Evolutionary conservation across 805 yeast species (phyloP).

Genomic region (Metschnikowia picachoensis): DNA sequence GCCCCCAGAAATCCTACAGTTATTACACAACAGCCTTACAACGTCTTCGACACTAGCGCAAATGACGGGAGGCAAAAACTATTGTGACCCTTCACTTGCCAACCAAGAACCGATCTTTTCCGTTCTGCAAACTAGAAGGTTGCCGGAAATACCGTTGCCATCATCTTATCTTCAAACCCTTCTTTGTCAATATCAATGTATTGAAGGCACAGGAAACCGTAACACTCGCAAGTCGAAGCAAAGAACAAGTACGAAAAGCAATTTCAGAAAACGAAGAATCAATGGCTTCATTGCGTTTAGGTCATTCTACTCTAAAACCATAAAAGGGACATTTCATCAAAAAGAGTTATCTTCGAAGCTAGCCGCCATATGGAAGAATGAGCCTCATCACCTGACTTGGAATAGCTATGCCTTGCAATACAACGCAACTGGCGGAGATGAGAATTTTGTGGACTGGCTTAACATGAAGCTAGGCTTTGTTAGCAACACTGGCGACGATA

Average conservation of each 20-base stretch:
- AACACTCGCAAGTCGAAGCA: neutral
- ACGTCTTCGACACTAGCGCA: too few relatives aligned
- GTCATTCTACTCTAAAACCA: conserved; percentile 6
- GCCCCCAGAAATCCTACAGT: neutral
- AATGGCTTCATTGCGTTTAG: conserved; percentile 11
- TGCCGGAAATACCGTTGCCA: conserved; percentile 3
- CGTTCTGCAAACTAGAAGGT: conserved; percentile 1
- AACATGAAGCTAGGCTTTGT: conserved; percentile 1
- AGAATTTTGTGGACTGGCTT: conserved; percentile 8
- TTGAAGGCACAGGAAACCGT: neutral
- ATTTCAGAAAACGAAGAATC: neutral
- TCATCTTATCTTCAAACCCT: conserved; percentile 1
- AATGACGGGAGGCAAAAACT: neutral
- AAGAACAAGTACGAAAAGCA: neutral
- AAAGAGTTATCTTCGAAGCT: conserved; percentile 5
- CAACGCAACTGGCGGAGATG: conserved; percentile 10
- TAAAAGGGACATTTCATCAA: conserved; percentile 3
- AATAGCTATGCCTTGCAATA: conserved; percentile 7
- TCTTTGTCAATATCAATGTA: neutral
- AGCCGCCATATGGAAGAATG: conserved; percentile 7
- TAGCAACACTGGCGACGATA: neutral
- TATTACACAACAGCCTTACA: neutral
- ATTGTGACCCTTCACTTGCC: neutral
- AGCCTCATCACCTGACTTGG: conserved; percentile 4
- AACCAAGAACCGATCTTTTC: neutral